Evolutionary conservation across 176 grass and related monocot species (phyloP), one percentile per base, ranked within the genome.

Genomic region (Carex cristatella): DNA sequence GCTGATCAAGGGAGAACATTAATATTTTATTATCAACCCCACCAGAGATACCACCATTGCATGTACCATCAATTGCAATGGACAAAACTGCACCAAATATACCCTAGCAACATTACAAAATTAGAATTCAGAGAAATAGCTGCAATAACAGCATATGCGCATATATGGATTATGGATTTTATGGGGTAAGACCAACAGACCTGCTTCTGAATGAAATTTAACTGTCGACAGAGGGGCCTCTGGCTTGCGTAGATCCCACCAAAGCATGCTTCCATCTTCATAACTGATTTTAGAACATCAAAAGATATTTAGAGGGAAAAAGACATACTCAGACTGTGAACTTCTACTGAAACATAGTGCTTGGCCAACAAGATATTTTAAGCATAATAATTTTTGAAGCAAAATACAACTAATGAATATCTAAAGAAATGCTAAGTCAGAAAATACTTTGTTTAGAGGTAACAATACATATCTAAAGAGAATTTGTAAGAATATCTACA

Each of bases 251-350:
- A 94, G 55, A 90, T 98, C 95, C 95, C 95, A 98, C 92, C 93
- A 94, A 77, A 98, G 92, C 64, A 92, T 98, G 83, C 92, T 98
- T 86, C 95, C 95, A 89, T 98, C 95, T 86, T 98, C 95, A 77
- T 98, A 94, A 92, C 95, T 98, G 81, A 73, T 84, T 64, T 35
- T 75, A 69, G 15, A 89, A 86, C 64, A 74, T 15, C 5, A 64
- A 40, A 15, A 44, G 14, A 44, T 44, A n/a, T 16, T 70, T 28
- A 5, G 12, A 53, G 23, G 3, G 42, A 53, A 51, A 75, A 11
- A 75, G 1, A 53, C 44, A 19, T 51, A 23, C 69, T 73, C 7
- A 28, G 5, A 53, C 28, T 14, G 4, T 75, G 8, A 11, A 2
- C n/a, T 75, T 75, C 53, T 28, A 74, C 44, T 53, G 12, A 53